These are phyloP conservation scores for Manihot esculenta DNA, from an alignment of 441 rosid species.

Conservation along the genomic window DNA sequence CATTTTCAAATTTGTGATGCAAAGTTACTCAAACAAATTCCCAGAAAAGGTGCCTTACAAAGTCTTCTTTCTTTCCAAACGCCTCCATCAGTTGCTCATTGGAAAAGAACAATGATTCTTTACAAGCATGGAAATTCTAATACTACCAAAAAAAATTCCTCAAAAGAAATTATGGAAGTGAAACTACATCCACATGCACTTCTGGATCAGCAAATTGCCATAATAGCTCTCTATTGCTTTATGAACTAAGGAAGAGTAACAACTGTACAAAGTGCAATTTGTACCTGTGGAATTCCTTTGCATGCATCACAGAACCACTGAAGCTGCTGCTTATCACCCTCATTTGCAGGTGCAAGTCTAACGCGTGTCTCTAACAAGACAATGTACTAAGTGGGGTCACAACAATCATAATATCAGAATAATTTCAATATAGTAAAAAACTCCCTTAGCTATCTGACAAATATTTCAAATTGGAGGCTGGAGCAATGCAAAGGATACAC, in stretches of 20 bases:
- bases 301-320: slow-evolving; percentile 88
- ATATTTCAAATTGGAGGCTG: slow-evolving; percentile 33
- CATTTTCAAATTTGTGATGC: too few species aligned
- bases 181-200: not conserved
- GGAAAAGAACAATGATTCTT: slow-evolving; percentile 11
- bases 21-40: not conserved
- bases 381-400: slow-evolving; percentile 8
- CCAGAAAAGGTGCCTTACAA: not conserved
- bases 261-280: not conserved
- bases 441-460: not conserved
- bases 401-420: not conserved
- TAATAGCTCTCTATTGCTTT: slow-evolving; percentile 6
- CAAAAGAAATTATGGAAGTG: not conserved
- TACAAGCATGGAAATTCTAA: not conserved
- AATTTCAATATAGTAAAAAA: not conserved
- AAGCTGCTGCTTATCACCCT: slow-evolving; percentile 72
- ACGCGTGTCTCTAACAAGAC: slow-evolving; percentile 58
- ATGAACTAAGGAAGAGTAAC: slow-evolving; percentile 7
- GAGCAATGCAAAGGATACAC: slow-evolving; percentile 27
- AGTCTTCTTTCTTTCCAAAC: not conserved
- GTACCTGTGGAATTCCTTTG: slow-evolving; percentile 92
- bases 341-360: slow-evolving; percentile 70
- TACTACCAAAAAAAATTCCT: not conserved
- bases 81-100: not conserved
- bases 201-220: not conserved